Evolutionary conservation across 495 filamentous ascomycete species (phyloP).

Genomic region (Saxispiralis lemnorum): DNA sequence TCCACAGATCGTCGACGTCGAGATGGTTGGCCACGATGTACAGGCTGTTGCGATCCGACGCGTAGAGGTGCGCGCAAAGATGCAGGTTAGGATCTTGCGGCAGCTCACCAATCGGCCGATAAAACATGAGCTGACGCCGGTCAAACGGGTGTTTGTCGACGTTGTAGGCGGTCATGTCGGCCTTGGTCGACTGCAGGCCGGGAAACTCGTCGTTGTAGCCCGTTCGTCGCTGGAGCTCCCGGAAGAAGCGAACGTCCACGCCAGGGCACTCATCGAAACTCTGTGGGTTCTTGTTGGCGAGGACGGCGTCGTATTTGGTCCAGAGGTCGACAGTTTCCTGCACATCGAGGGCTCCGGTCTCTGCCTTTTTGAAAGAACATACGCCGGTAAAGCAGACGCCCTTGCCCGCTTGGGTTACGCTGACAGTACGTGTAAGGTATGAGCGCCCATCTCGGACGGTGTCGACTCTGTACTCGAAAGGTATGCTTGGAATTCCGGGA

Average conservation of each 20-base stretch:
- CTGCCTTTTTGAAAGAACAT: constrained; percentile 42
- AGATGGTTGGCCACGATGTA: constrained; percentile 44
- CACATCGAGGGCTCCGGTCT: constrained; percentile 25
- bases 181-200: constrained; percentile 42
- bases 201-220: constrained; percentile 30
- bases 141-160: constrained; percentile 30
- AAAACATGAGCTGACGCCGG: constrained; percentile 41
- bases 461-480: constrained; percentile 42
- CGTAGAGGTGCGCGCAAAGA: constrained; percentile 47
- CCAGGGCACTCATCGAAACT: constrained; percentile 26
- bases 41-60: constrained; percentile 51
- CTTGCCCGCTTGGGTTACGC: constrained; percentile 33
- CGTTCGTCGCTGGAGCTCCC: constrained; percentile 2
- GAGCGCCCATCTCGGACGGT: constrained; percentile 36
- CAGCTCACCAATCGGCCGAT: constrained; percentile 31
- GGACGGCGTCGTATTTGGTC: constrained; percentile 24
- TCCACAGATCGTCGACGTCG: constrained; percentile 33
- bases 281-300: constrained; percentile 26
- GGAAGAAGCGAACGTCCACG: constrained; percentile 33
- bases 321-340: constrained; percentile 25
- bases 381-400: constrained; percentile 42
- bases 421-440: constrained; percentile 44
- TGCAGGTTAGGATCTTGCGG: constrained; percentile 34
- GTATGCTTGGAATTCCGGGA: constrained; percentile 32
- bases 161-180: constrained; percentile 44